phyloP scores from a whole-genome alignment of 768 basidiomycete genomes.

The Agrocybe chaxingu region DNA sequence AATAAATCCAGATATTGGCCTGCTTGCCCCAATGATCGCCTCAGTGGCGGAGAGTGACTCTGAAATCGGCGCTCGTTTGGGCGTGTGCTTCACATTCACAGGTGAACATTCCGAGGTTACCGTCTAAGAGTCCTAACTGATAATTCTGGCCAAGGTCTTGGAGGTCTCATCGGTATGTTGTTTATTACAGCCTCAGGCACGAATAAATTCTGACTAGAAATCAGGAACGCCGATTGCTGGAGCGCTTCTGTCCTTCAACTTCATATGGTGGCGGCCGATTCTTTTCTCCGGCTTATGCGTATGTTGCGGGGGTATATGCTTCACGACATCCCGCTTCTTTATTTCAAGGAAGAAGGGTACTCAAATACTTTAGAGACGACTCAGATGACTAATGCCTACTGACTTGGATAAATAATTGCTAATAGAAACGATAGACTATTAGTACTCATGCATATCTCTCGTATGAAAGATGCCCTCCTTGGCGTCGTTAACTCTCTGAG shows the following conservation, averaged over 20 bases:
- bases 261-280: conserved; percentile 58
- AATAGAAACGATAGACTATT: too few relatives aligned
- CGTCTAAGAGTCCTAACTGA: conserved; percentile 4
- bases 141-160: conserved; percentile 27
- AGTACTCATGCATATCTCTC: too few relatives aligned
- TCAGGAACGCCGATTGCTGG: conserved; percentile 57
- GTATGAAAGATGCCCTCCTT: too few relatives aligned
- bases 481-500: too few relatives aligned
- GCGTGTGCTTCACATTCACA: conserved; percentile 46
- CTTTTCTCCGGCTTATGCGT: conserved; percentile 48
- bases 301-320: conserved; percentile 24
- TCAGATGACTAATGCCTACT: background rate
- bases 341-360: conserved; percentile 23
- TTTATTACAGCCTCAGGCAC: background rate
- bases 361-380: conserved; percentile 12
- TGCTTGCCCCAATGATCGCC: conserved; percentile 42
- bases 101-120: conserved; percentile 24
- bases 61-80: conserved; percentile 56
- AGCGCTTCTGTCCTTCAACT: conserved; percentile 46
- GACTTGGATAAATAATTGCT: background rate
- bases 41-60: conserved; percentile 39
- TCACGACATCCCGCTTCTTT: conserved; percentile 24
- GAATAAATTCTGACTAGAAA: background rate
- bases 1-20: conserved; percentile 20
- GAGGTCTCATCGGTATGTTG: conserved; percentile 36